Conservation (phyloP, 179 eudicot species). For the Patellifolia procumbens region DNA sequence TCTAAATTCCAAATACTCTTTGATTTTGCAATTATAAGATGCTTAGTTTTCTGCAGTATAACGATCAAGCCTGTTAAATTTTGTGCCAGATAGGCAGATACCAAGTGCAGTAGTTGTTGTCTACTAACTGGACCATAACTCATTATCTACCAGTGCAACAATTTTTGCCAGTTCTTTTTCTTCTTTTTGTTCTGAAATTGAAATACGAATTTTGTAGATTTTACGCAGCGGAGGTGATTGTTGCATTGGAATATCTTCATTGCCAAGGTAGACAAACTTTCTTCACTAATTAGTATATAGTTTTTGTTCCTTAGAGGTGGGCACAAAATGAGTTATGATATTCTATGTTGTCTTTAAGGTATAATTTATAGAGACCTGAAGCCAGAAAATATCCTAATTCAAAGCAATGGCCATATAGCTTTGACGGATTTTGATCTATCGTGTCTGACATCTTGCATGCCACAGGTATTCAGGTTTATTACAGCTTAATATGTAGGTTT, state of each 20-base stretch:
- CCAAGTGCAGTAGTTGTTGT: not conserved
- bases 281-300: not conserved
- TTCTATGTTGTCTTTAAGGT: constrained; percentile 45
- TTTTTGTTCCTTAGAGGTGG: not conserved
- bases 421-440: constrained; percentile 98
- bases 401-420: constrained; percentile 73
- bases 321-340: not conserved
- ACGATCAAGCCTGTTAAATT: not conserved
- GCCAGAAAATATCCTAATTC: constrained; percentile 92
- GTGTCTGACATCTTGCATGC: constrained; percentile 96
- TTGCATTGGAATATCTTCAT: constrained; percentile 96
- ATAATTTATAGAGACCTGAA: constrained; percentile 93
- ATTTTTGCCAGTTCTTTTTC: not conserved
- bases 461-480: constrained; percentile 57
- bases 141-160: not conserved
- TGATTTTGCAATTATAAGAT: not conserved
- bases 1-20: not conserved
- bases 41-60: not conserved
- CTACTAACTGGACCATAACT: not conserved
- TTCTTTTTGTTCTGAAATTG: not conserved
- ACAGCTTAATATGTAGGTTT: not conserved
- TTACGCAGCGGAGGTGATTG: constrained; percentile 88
- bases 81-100: not conserved
- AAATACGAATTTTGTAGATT: constrained; percentile 52
- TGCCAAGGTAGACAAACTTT: constrained; percentile 75